Conservation (phyloP, 495 filamentous ascomycete genomes). For the Tuber aestivum region DNA sequence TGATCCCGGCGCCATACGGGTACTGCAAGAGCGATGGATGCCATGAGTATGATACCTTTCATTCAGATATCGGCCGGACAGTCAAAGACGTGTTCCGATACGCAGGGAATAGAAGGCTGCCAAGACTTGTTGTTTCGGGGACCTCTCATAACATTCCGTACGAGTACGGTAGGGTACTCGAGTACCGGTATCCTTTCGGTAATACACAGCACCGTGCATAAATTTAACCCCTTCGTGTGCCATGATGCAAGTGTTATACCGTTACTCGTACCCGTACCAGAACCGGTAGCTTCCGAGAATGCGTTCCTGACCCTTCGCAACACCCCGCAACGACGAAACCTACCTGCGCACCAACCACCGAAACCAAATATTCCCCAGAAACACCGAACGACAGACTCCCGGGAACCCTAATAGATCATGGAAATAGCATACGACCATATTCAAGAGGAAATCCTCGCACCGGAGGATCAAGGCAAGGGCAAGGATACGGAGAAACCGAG, state of each 20-base stretch:
- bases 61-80: not conserved
- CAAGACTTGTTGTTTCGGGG: not conserved
- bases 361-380: not conserved
- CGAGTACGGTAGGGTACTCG: not conserved
- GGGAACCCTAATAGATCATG: constrained; percentile 53
- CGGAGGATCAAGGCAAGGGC: constrained; percentile 45
- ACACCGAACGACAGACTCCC: not conserved
- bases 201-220: not conserved
- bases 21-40: not conserved
- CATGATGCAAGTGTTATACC: not conserved
- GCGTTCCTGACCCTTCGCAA: not conserved
- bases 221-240: not conserved
- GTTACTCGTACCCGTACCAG: too few species aligned
- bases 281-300: not conserved
- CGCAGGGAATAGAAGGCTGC: not conserved
- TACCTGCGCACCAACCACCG: not conserved
- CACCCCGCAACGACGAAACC: not conserved
- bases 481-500: constrained; percentile 51
- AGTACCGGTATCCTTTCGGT: too few species aligned
- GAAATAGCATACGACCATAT: constrained; percentile 98
- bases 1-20: not conserved
- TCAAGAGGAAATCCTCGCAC: constrained; percentile 67
- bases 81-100: not conserved
- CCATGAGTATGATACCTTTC: not conserved
- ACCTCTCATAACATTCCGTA: not conserved